Conservation (phyloP, 73 alveolate genomes). For the Uronychia binucleata region DNA sequence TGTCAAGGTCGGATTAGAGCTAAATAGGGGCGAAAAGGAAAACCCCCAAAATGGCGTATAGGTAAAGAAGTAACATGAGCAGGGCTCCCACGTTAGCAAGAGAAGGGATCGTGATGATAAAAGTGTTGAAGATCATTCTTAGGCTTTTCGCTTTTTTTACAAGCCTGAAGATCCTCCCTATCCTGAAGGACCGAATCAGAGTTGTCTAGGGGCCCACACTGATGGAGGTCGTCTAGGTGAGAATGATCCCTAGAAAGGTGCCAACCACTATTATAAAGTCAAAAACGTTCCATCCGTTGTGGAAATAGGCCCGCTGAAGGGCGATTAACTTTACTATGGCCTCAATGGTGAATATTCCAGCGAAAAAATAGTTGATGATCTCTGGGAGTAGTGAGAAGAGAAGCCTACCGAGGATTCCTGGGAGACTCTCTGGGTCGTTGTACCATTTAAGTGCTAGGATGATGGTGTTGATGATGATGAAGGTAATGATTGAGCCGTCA, state of each 20-base stretch:
- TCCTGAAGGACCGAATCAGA: slow-evolving; percentile 42
- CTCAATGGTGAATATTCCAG: slow-evolving; percentile 8
- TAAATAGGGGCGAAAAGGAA: slow-evolving; percentile 32
- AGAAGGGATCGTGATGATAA: background rate
- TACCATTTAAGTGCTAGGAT: no score
- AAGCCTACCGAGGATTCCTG: slow-evolving; percentile 2
- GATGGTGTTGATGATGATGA: slow-evolving; percentile 14
- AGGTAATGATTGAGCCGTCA: background rate
- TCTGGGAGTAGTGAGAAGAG: background rate
- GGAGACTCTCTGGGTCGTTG: background rate
- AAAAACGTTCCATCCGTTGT: slow-evolving; percentile 67
- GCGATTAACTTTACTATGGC: slow-evolving; percentile 5
- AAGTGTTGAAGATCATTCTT: no score
- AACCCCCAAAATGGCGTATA: slow-evolving; percentile 50
- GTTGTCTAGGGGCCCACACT: no score
- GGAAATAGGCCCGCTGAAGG: slow-evolving; percentile 53
- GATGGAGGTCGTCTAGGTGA: slow-evolving; percentile 16
- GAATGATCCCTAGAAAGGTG: slow-evolving; percentile 13
- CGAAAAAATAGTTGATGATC: background rate
- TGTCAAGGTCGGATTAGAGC: slow-evolving; percentile 16
- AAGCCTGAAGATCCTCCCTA: slow-evolving; percentile 53
- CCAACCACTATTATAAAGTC: slow-evolving; percentile 68
- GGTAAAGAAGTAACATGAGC: slow-evolving; percentile 9
- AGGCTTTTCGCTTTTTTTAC: slow-evolving; percentile 30
- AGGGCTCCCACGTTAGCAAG: background rate